Conservation (phyloP, 1,139 yeast genomes). For the Saccharomyces hybrid region DNA sequence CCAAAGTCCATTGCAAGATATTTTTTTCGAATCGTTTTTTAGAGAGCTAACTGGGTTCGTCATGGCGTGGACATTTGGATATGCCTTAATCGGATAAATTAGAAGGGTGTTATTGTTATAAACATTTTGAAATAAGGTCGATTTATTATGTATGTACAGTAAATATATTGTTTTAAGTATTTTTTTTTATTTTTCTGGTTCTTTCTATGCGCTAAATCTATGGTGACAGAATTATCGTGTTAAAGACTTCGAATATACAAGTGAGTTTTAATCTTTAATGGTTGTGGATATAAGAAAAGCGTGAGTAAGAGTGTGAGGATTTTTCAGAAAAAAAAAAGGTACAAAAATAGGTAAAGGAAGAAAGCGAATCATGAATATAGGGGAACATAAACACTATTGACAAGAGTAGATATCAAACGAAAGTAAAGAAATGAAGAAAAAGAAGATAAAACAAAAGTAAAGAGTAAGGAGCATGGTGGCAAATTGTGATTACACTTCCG, state of each 20-base stretch:
- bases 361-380: conserved; percentile 4
- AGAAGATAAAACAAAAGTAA: neutral
- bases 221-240: neutral
- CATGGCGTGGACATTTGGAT: conserved; percentile 80
- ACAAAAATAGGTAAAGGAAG: conserved; percentile 1
- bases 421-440: neutral
- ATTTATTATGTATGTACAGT: conserved; percentile 7
- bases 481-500: conserved; percentile 15
- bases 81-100: conserved; percentile 48
- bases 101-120: neutral
- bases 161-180: neutral
- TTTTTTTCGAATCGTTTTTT: conserved; percentile 49
- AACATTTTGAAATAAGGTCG: neutral
- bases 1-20: conserved; percentile 45
- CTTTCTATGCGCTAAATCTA: neutral
- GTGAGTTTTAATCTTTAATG: neutral
- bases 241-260: neutral
- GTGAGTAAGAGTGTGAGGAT: conserved; percentile 7
- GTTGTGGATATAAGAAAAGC: conserved; percentile 2
- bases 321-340: conserved; percentile 8
- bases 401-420: conserved; percentile 1
- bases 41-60: conserved; percentile 61
- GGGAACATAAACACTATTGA: conserved; percentile 5
- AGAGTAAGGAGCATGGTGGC: neutral
- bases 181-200: neutral